Evolutionary conservation across 2,329 filamentous ascomycete genomes (phyloP).

Genomic region (Leptographium procerum): DNA sequence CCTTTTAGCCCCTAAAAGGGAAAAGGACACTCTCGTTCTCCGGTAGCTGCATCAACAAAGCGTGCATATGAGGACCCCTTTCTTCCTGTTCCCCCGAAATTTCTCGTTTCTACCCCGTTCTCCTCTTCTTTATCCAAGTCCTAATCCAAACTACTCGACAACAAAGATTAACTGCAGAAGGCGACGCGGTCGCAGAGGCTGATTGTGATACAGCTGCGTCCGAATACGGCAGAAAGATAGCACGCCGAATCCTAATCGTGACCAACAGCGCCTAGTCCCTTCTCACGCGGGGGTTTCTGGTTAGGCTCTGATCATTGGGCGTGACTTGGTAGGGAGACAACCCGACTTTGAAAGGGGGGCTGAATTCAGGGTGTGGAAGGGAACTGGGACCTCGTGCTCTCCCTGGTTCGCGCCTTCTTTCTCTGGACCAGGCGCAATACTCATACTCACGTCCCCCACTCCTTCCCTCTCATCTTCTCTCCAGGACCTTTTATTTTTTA

Average conservation of each 20-base stretch:
- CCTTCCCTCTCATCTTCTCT: background rate
- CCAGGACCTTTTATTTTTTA: background rate
- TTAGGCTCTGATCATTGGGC: background rate
- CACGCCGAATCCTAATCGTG: background rate
- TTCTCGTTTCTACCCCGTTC: background rate
- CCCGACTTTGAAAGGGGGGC: background rate
- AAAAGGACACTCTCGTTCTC: background rate
- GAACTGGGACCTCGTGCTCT: background rate
- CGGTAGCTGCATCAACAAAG: background rate
- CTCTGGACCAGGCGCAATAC: background rate
- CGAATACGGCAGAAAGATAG: background rate
- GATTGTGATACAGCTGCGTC: background rate
- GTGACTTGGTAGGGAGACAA: too few relatives aligned
- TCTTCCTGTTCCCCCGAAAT: background rate
- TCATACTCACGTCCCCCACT: background rate
- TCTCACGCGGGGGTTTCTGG: background rate
- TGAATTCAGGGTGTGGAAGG: background rate
- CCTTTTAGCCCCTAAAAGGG: background rate
- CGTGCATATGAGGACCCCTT: background rate
- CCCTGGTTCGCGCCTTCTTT: background rate
- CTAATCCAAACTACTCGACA: background rate
- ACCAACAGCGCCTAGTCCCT: background rate
- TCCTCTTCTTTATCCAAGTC: background rate
- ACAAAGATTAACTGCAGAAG: too few relatives aligned
- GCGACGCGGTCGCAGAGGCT: background rate